These are phyloP conservation scores for Perilla frutescens DNA, from an alignment of 257 asterid species.

Conservation along the genomic window DNA sequence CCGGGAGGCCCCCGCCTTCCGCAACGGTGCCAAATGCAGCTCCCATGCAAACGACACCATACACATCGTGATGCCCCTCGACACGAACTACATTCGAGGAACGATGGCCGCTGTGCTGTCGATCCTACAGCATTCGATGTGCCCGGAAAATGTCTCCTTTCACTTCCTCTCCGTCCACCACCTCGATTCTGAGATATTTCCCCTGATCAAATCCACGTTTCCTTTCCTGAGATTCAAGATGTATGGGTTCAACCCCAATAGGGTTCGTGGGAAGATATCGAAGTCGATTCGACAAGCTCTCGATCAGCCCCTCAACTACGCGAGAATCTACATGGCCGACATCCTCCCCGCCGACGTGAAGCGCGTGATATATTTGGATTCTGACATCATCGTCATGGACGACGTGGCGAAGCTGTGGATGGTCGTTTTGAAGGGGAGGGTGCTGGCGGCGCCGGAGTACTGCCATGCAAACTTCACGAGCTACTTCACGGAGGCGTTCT, in stretches of 20 bases:
- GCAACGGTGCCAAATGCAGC: constrained; percentile 64
- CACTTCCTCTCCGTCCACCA: constrained; percentile 71
- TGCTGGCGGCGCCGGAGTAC: constrained; percentile 79
- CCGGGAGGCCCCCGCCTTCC: constrained; percentile 82
- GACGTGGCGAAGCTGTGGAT: constrained; percentile 77
- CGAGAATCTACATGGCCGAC: constrained; percentile 73
- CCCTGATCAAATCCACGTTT: constrained; percentile 71
- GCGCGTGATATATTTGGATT: constrained; percentile 79
- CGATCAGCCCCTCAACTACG: constrained; percentile 87
- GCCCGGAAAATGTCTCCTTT: constrained; percentile 77
- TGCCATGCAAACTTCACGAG: constrained; percentile 80
- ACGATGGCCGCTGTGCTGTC: constrained; percentile 83
- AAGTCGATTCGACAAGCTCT: constrained; percentile 78
- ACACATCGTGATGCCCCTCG: constrained; percentile 83
- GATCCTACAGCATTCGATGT: constrained; percentile 73
- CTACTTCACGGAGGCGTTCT: constrained; percentile 66
- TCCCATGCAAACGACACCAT: constrained; percentile 36
- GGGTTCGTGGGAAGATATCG: constrained; percentile 71
- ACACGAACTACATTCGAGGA: constrained; percentile 75
- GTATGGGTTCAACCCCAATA: constrained; percentile 61
- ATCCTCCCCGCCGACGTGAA: constrained; percentile 55
- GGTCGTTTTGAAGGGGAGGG: constrained; percentile 61
- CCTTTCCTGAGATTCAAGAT: constrained; percentile 71
- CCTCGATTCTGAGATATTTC: constrained; percentile 51
- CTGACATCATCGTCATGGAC: constrained; percentile 76